Base-by-base conservation (phyloP, 768 basidiomycete genomes). In the Gloeophyllum trabeum region DNA sequence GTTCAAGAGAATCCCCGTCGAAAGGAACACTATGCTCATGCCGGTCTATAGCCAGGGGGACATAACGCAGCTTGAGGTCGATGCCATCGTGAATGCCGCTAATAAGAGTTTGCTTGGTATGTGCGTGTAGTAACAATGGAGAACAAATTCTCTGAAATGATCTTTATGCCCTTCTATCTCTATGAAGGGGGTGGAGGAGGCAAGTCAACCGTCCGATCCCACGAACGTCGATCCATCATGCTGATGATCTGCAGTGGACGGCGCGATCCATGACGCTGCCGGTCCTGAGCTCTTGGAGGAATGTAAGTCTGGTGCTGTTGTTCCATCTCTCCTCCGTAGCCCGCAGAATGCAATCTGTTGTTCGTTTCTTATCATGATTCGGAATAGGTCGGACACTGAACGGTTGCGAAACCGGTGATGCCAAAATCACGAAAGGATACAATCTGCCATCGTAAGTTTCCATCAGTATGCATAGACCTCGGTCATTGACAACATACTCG, bases 71-170 rank as follows among this genome's bases (percentile, higher is more conserved):
- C 55, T 90, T 18, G 66, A 77, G 40, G 61, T 83, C 7, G 86
- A 88, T 54, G 63, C 75, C 0, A 80, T 90, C 43, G 87, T 90
- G 22, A 90, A 89, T 52, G 88, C 88, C 10, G 88, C 87, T 4
- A 90, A 90, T 53, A 66, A 65, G 36, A 71, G 72, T 39, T 63
- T 91, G 25, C 62, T 81, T 38, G 87, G 87, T 85, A 32, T 43
- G 57, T 51, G 21, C 24, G 3, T 42, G 32, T 13, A 32, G 28
- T 42, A 38, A 22, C 21, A 20, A 24, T 19, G n/a, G n/a, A n/a
- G n/a, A n/a, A n/a, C n/a, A n/a, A n/a, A n/a, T 28, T 41, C 35
- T 46, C 37, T 35, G 1, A 22, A 6, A 38, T 23, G 12, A 28
- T 43, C 39, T n/a, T n/a, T n/a, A 42, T 24, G 20, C 6, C 16